Evolutionary conservation across 208 protist genomes (phyloP), one percentile per base, ranked within the genome.

Genomic region (Crithidia acanthocephali): DNA sequence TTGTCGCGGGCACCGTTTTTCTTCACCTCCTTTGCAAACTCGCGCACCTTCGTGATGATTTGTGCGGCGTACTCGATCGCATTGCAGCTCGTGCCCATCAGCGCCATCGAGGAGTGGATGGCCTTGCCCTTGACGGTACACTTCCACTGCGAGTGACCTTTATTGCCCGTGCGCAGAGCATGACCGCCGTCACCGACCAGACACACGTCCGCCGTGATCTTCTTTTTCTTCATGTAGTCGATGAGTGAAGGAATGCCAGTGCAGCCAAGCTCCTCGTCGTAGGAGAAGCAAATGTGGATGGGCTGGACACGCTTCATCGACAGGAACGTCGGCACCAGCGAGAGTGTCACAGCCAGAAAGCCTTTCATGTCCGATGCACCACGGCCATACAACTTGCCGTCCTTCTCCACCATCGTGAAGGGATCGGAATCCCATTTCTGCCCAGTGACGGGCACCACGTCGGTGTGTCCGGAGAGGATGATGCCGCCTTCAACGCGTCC

Each of bases 321-420:
- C 51, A 83, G 60, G 15, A 84, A 76, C 30, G 71, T 59, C 18
- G 80, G 75, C 20, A 63, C 74, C 2, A 85, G 64, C 0, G 81
- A 62, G 18, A 92, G 64, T 16, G 51, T 66, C 6, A 89, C 79
- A 0, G 83, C 83, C 18, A 92, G 55, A 63, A 89, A 87, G 22
- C 81, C 81, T 61, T 92, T 92, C 86, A 87, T 87, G 64, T 89
- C 80, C 25, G 76, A 76, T 8, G 79, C 70, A 28, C 86, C 86
- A 20, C 81, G 81, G 4, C 86, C 79, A 63, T 88, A 87, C 42
- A 84, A 72, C 60, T 80, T 86, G 27, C 81, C 78, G 37, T 83
- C 74, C 55, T 57, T 69, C 55, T 89, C 86, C 16, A 74, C 79
- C 70, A 89, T 66, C 27, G 25, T 67, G 35, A 83, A 92, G 4